Conservation (phyloP, 805 yeast species). For the Kluyveromyces lactis region DNA sequence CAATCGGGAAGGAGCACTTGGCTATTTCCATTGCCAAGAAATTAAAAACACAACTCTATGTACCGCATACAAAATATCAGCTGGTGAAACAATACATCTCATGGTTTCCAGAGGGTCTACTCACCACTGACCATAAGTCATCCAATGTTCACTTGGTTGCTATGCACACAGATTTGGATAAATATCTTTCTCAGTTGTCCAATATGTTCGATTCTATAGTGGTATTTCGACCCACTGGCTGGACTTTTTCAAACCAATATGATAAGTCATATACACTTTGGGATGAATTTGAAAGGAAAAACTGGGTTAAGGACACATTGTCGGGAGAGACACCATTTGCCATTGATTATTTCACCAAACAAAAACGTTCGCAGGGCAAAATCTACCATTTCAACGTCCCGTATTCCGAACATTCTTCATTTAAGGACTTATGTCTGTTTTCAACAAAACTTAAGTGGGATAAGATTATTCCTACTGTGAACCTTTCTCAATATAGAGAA, state of each 20-base stretch:
- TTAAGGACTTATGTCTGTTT: slow-evolving; percentile 65
- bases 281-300: slow-evolving; percentile 8
- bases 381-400: slow-evolving; percentile 54
- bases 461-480: slow-evolving; percentile 74
- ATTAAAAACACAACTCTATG: slow-evolving; percentile 45
- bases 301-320: slow-evolving; percentile 13
- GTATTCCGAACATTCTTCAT: slow-evolving; percentile 91
- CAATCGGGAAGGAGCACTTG: slow-evolving; percentile 85
- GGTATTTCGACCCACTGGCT: slow-evolving; percentile 86
- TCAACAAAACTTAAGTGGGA: slow-evolving; percentile 42
- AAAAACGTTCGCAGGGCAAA: slow-evolving; percentile 3
- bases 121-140: slow-evolving; percentile 34
- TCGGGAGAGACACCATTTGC: slow-evolving; percentile 11
- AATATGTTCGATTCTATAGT: slow-evolving; percentile 33
- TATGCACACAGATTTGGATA: slow-evolving; percentile 44
- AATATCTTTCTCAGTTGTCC: slow-evolving; percentile 17
- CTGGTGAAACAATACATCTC: slow-evolving; percentile 37
- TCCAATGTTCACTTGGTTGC: slow-evolving; percentile 68
- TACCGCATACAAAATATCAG: slow-evolving; percentile 33
- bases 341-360: slow-evolving; percentile 15
- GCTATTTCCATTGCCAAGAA: slow-evolving; percentile 57
- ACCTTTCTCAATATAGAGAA: slow-evolving; percentile 26
- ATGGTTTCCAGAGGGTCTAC: slow-evolving; percentile 37
- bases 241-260: slow-evolving; percentile 48
- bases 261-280: slow-evolving; percentile 12